Conservation (phyloP, 2,329 filamentous ascomycete species). For the Parastagonospora nodorum region DNA sequence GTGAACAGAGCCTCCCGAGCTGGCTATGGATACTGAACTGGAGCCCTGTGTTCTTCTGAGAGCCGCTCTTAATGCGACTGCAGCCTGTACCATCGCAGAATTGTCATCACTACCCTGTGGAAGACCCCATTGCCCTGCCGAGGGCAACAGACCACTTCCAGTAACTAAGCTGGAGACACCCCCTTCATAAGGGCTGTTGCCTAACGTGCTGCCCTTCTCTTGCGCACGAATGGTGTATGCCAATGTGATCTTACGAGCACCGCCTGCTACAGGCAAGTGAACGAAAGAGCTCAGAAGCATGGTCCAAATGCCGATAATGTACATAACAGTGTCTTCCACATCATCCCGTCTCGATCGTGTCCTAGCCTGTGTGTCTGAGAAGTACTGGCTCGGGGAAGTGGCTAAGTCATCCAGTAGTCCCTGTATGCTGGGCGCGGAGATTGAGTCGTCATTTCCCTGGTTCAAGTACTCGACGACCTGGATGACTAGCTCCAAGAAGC, state of each 20-base stretch:
- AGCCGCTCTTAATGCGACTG: slow-evolving; percentile 10
- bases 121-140: background rate
- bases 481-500: slow-evolving; percentile 15
- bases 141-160: slow-evolving; percentile 14
- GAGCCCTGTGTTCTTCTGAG: background rate
- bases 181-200: slow-evolving; percentile 4
- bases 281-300: slow-evolving; percentile 24
- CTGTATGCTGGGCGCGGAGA: background rate
- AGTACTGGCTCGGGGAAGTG: background rate
- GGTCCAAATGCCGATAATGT: slow-evolving; percentile 22
- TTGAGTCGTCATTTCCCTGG: background rate
- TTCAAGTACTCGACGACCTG: slow-evolving; percentile 18
- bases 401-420: background rate
- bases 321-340: slow-evolving; percentile 25
- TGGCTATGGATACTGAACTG: background rate
- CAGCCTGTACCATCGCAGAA: slow-evolving; percentile 11
- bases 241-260: slow-evolving; percentile 11
- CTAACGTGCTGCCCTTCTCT: background rate
- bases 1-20: background rate
- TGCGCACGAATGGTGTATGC: slow-evolving; percentile 9
- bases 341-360: slow-evolving; percentile 6
- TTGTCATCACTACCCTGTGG: background rate
- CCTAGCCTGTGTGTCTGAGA: slow-evolving; percentile 9
- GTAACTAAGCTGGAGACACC: slow-evolving; percentile 9
- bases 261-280: background rate